Conservation (phyloP, 352 stramenopile genomes). For the Hyaloperonospora arabidopsidis region DNA sequence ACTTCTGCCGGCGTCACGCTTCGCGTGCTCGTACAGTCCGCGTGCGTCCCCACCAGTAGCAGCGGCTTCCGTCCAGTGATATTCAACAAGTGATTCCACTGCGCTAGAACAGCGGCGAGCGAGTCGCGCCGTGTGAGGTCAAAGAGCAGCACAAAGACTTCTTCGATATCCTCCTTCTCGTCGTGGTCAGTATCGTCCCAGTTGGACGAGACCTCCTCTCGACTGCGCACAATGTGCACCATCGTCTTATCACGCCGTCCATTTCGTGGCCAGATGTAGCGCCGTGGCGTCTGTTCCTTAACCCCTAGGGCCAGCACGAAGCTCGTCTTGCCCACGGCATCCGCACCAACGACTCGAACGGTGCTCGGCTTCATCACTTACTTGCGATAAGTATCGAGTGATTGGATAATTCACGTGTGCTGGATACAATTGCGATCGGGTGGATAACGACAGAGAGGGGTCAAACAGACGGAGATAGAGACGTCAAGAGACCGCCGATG, state of each 20-base stretch:
- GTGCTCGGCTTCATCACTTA: slow-evolving; percentile 15
- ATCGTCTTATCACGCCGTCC: slow-evolving; percentile 7
- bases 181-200: too few species aligned
- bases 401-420: not conserved
- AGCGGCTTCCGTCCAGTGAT: slow-evolving; percentile 19
- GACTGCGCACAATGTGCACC: slow-evolving; percentile 17
- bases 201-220: slow-evolving; percentile 9
- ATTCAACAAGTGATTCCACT: slow-evolving; percentile 35
- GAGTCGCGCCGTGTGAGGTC: slow-evolving; percentile 38
- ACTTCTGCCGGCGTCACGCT: slow-evolving; percentile 34
- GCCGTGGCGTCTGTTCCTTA: slow-evolving; percentile 6
- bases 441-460: too few species aligned
- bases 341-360: slow-evolving; percentile 35
- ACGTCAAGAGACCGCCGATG: slow-evolving; percentile 5
- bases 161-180: slow-evolving; percentile 13
- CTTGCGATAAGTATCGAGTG: not conserved
- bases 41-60: slow-evolving; percentile 50
- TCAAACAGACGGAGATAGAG: not conserved
- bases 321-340: slow-evolving; percentile 40
- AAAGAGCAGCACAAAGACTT: slow-evolving; percentile 47
- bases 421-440: slow-evolving; percentile 12
- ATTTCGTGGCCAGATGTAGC: slow-evolving; percentile 18
- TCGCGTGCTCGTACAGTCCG: slow-evolving; percentile 32
- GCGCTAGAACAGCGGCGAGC: slow-evolving; percentile 30
- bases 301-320: slow-evolving; percentile 46